Base-by-base conservation (phyloP, 768 basidiomycete species). In the Piloderma croceum region DNA sequence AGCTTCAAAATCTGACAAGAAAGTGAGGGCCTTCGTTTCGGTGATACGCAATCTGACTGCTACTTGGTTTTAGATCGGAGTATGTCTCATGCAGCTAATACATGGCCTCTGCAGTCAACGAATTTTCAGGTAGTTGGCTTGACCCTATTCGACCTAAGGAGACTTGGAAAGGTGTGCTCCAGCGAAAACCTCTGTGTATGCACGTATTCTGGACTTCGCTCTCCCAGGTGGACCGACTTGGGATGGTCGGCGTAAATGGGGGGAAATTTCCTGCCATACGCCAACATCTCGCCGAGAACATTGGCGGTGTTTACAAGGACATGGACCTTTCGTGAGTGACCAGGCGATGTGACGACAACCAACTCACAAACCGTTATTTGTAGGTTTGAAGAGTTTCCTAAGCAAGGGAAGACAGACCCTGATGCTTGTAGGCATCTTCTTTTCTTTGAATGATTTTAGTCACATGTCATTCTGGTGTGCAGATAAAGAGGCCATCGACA, bases 1-100 rank as follows among this genome's bases (percentile, higher is more conserved):
- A n/a, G 89, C 87, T 31, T 93, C 90, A 12, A 89, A 82, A 56
- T 93, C 90, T 5, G 92, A 94, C 67, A 94, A 94, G 67, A 96
- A 91, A 74, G 89, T 85, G 42, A 40, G 67, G 42, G 10, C 21
- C 7, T 10, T 20, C n/a, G 18, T 37, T 23, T 24, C 13, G 6
- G 21, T 20, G 15, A 7, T 6, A 17, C 31, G 23, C 5, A 22
- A 17, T 5, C 29, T 23, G 31, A 18, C 45, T 37, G 7, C 7
- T 34, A n/a, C 24, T 17, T 36, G 31, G 53, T 27, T 22, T 7
- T 46, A 85, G 83, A 84, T 85, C 52, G 83, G 84, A 38, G 83
- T 84, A 61, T 45, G 79, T n/a, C n/a, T n/a, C n/a, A n/a, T n/a
- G 18, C 5, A 24, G 11, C 27, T 32, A 20, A 29, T 29, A 9